A percentile compares a stretch with the other conserved stretches of the same genome.
Evolutionary conservation across 2,329 filamentous ascomycete genomes (phyloP).

Genomic region (Apiospora kogelbergensis): DNA sequence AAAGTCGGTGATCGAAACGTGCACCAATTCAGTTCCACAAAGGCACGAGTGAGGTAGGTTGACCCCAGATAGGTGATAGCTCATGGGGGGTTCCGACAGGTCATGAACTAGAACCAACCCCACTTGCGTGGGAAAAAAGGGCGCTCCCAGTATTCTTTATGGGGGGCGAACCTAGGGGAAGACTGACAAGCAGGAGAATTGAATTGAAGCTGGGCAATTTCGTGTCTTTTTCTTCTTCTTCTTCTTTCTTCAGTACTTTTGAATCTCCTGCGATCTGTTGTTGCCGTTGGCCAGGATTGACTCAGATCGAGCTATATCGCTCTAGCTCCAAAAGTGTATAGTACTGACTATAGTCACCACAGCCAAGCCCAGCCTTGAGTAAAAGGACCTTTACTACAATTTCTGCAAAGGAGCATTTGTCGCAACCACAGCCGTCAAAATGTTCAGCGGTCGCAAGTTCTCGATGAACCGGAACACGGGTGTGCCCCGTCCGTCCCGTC

Average conservation of each 20-base stretch:
- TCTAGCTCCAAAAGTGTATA: background rate
- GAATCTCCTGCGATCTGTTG: background rate
- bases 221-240: background rate
- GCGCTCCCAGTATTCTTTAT: background rate
- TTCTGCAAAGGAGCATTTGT: background rate
- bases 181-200: background rate
- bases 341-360: background rate
- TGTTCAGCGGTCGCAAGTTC: constrained; percentile 62
- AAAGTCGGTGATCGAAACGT: constrained; percentile 3
- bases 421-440: constrained; percentile 30
- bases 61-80: background rate
- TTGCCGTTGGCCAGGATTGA: background rate
- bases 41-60: background rate
- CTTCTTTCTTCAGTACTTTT: background rate
- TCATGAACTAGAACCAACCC: background rate
- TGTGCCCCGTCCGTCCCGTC: constrained; percentile 54
- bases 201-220: background rate
- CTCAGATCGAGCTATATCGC: background rate
- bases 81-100: background rate
- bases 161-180: too few species aligned
- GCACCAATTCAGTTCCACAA: background rate
- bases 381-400: background rate
- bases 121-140: background rate
- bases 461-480: constrained; percentile 68
- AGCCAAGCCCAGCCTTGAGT: background rate